A percentile compares a stretch with the other conserved stretches of the same genome.
Evolutionary conservation across 495 filamentous ascomycete species (phyloP).

Genomic region (Talaromyces borbonicus): DNA sequence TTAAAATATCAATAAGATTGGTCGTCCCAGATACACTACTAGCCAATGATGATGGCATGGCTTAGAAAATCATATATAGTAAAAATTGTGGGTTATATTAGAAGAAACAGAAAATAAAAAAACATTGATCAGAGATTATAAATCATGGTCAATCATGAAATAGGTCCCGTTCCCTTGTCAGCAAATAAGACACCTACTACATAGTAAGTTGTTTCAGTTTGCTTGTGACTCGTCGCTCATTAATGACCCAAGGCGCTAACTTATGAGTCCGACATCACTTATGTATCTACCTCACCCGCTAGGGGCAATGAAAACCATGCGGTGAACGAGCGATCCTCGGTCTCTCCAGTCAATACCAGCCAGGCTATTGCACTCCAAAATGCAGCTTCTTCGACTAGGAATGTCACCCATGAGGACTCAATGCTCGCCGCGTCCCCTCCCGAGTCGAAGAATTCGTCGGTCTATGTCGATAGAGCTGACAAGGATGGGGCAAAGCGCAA

Average conservation of each 20-base stretch:
- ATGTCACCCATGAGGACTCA: constrained; percentile 1
- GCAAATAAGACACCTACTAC: background rate
- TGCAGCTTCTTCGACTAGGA: background rate
- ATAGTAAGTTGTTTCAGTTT: background rate
- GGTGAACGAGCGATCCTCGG: constrained; percentile 3
- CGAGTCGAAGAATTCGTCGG: constrained; percentile 1
- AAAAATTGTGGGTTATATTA: background rate
- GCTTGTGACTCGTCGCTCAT: background rate
- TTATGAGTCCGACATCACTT: constrained; percentile 2
- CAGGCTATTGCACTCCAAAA: constrained; percentile 1
- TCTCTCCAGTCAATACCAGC: constrained; percentile 2
- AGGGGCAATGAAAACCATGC: constrained; percentile 5
- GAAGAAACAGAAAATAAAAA: too few relatives aligned
- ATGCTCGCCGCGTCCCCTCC: background rate
- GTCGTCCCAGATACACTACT: background rate
- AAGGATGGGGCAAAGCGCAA: constrained; percentile 7
- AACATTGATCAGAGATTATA: background rate
- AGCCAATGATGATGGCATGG: background rate
- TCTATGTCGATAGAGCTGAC: background rate
- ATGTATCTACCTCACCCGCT: constrained; percentile 7
- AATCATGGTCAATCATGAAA: background rate
- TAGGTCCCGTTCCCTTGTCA: background rate
- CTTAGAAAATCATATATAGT: background rate
- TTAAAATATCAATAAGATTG: background rate
- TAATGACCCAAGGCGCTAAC: too few relatives aligned